These are phyloP conservation scores for Boletellus dicymbophilus DNA, from an alignment of 1,284 basidiomycete species.

Conservation along the genomic window DNA sequence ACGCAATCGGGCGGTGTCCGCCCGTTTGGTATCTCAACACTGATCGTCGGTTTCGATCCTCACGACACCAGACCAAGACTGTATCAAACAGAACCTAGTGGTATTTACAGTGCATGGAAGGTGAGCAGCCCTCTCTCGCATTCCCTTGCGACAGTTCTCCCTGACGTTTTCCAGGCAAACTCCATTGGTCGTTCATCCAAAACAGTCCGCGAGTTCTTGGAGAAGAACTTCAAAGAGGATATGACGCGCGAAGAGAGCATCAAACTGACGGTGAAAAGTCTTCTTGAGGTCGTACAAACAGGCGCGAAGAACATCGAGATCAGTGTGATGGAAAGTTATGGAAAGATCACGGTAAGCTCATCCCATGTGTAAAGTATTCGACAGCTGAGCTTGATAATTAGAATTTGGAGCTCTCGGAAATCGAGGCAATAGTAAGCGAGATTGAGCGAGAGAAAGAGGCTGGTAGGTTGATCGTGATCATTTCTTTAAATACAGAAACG, in stretches of 20 bases:
- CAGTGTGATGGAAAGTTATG: conserved; percentile 93
- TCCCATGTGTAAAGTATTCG: not conserved
- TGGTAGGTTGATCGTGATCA: conserved; percentile 47
- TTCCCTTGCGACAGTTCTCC: not conserved
- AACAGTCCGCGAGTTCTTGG: conserved; percentile 97
- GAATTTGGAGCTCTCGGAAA: conserved; percentile 85
- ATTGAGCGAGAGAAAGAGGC: conserved; percentile 97
- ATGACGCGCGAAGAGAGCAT: conserved; percentile 88
- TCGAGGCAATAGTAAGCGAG: conserved; percentile 87
- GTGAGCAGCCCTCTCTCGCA: conserved; percentile 41
- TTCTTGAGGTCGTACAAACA: conserved; percentile 98
- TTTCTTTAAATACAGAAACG: conserved; percentile 57
- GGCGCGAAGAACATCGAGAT: conserved; percentile 99
- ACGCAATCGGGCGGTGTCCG: conserved; percentile 99
- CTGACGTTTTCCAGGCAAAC: conserved; percentile 68
- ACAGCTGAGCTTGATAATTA: conserved; percentile 33
- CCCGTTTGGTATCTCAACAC: conserved; percentile 97
- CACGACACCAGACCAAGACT: conserved; percentile 87
- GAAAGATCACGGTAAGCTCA: conserved; percentile 79
- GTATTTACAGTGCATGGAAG: conserved; percentile 99
- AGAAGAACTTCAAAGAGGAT: conserved; percentile 97
- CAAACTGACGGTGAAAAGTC: conserved; percentile 94
- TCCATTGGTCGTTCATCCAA: conserved; percentile 98
- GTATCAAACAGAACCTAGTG: conserved; percentile 97
- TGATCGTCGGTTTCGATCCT: conserved; percentile 98